Percentiles rank a stretch among this genome's conserved stretches.
Conservation (phyloP, 2,329 filamentous ascomycete species). For the Raffaelea arxii region DNA sequence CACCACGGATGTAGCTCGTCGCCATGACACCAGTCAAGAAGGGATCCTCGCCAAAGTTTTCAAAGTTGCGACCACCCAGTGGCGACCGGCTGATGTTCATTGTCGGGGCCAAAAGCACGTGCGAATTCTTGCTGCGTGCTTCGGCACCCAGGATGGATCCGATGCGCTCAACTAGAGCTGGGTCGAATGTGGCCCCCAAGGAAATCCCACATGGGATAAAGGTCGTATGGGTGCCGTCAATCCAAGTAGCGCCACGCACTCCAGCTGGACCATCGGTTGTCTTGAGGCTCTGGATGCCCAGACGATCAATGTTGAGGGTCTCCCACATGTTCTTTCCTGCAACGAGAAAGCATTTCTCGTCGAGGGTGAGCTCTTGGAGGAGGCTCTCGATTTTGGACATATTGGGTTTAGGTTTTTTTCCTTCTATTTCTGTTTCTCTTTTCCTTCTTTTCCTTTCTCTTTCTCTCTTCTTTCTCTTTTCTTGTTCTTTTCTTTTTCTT, state of each 20-base stretch:
- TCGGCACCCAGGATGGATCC: constrained; percentile 40
- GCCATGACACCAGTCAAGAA: constrained; percentile 18
- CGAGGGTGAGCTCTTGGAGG: constrained; percentile 6
- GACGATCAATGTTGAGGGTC: constrained; percentile 9
- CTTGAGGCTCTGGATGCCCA: constrained; percentile 27
- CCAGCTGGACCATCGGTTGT: constrained; percentile 63
- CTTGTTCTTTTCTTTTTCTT: not conserved
- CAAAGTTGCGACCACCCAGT: constrained; percentile 53
- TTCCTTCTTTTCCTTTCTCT: not conserved
- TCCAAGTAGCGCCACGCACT: constrained; percentile 58
- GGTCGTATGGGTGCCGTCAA: constrained; percentile 62
- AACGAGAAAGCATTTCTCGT: constrained; percentile 11
- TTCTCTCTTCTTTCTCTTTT: not conserved
- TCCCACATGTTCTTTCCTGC: constrained; percentile 12
- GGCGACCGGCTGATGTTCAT: constrained; percentile 46
- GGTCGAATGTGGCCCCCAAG: constrained; percentile 44
- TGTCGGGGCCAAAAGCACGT: constrained; percentile 50
- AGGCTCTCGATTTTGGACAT: constrained; percentile 3
- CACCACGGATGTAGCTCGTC: constrained; percentile 5
- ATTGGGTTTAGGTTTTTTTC: not conserved
- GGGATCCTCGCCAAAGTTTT: constrained; percentile 49
- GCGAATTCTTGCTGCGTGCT: constrained; percentile 46
- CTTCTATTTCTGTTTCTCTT: not conserved
- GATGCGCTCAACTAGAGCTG: constrained; percentile 2
- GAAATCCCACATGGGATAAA: constrained; percentile 72